Percentiles rank a stretch among this genome's conserved stretches.
Evolutionary conservation across 169 alveolate genomes (phyloP).

Genomic region (Plasmodium chabaudi): DNA sequence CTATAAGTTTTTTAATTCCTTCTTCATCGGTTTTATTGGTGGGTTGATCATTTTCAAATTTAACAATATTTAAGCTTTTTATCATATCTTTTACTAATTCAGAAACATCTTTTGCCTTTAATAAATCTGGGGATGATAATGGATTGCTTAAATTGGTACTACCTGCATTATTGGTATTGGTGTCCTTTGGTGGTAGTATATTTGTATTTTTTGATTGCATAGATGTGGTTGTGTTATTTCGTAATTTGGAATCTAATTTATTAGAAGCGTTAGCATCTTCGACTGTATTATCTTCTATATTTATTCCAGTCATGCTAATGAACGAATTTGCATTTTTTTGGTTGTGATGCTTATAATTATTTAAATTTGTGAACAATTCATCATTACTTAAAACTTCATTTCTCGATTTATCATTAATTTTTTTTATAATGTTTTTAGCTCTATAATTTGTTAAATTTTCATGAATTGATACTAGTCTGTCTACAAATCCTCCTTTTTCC

Average conservation of each 20-base stretch:
- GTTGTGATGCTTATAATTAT: slow-evolving; percentile 41
- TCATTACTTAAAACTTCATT: slow-evolving; percentile 64
- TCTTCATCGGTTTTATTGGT: slow-evolving; percentile 56
- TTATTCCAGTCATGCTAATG: slow-evolving; percentile 12
- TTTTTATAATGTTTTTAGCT: slow-evolving; percentile 35
- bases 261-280: background rate
- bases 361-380: slow-evolving; percentile 11
- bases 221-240: background rate
- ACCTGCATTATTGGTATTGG: background rate
- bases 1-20: slow-evolving; percentile 61
- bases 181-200: background rate
- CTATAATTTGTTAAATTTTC: slow-evolving; percentile 47
- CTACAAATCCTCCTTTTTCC: slow-evolving; percentile 53
- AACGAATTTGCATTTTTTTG: slow-evolving; percentile 1
- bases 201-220: background rate
- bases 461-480: slow-evolving; percentile 38
- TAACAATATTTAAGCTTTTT: slow-evolving; percentile 28
- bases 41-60: slow-evolving; percentile 68
- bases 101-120: slow-evolving; percentile 32
- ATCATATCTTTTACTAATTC: slow-evolving; percentile 37
- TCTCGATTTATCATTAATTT: slow-evolving; percentile 42
- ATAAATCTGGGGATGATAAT: slow-evolving; percentile 13
- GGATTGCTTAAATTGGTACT: slow-evolving; percentile 7
- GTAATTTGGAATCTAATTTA: background rate
- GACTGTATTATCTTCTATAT: background rate